These are phyloP conservation scores for Aspergillus nomiae DNA, from an alignment of 2,329 filamentous ascomycete genomes.

Conservation along the genomic window DNA sequence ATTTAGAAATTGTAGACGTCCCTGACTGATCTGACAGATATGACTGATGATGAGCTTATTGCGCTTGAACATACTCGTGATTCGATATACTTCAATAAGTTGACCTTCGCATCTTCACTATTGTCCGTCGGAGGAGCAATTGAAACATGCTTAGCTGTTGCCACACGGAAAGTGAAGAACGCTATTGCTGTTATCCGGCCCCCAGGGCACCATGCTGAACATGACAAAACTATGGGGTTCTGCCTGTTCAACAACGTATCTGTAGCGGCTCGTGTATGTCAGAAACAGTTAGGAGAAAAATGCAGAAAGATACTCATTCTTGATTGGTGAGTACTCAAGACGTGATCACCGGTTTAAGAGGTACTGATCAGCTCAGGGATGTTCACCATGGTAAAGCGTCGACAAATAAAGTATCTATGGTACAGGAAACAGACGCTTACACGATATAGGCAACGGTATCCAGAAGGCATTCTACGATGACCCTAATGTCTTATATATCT, in stretches of 20 bases:
- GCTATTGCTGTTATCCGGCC: constrained; percentile 94
- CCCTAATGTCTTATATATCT: constrained; percentile 94
- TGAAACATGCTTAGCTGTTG: constrained; percentile 91
- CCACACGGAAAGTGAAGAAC: constrained; percentile 82
- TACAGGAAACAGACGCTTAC: constrained; percentile 19
- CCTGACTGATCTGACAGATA: constrained; percentile 40
- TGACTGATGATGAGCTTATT: constrained; percentile 64
- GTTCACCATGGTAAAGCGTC: constrained; percentile 61
- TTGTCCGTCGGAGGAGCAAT: constrained; percentile 91
- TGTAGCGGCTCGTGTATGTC: constrained; percentile 85
- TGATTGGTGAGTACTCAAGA: constrained; percentile 73
- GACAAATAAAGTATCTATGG: background rate
- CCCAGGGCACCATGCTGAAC: constrained; percentile 93
- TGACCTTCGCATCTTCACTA: constrained; percentile 78
- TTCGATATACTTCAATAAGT: constrained; percentile 79
- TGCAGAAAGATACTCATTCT: constrained; percentile 91
- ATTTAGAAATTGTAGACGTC: background rate
- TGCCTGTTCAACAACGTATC: constrained; percentile 98
- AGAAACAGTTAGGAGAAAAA: constrained; percentile 72
- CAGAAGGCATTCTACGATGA: constrained; percentile 96
- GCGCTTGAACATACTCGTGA: constrained; percentile 69
- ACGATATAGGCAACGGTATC: constrained; percentile 75
- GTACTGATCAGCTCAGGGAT: constrained; percentile 52
- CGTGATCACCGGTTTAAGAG: background rate
- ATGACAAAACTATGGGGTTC: constrained; percentile 83